Conservation (phyloP, 495 filamentous ascomycete species). For the Podospora appendiculata region DNA sequence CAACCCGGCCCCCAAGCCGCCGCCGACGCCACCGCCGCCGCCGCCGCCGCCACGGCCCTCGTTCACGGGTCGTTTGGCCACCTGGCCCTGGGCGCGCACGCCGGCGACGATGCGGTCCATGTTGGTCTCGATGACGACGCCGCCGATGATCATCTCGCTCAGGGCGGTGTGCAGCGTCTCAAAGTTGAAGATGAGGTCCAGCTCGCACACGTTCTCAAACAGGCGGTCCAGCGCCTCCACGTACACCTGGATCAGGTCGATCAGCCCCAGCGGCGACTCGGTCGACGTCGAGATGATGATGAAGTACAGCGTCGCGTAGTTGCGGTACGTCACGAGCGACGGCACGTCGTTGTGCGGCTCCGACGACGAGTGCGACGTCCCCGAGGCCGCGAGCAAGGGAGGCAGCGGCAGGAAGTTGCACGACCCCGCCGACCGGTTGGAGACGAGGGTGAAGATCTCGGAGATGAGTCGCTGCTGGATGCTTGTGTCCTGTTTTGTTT, state of each 20-base stretch:
- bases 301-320: conserved; percentile 97
- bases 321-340: conserved; percentile 93
- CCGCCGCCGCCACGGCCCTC: conserved; percentile 32
- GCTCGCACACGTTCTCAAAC: conserved; percentile 97
- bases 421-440: conserved; percentile 74
- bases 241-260: conserved; percentile 96
- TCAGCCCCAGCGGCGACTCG: conserved; percentile 88
- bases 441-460: conserved; percentile 96
- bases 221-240: conserved; percentile 90
- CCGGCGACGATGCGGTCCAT: conserved; percentile 80
- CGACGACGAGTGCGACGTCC: conserved; percentile 50
- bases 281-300: conserved; percentile 97
- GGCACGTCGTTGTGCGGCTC: conserved; percentile 75
- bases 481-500: conserved; percentile 63
- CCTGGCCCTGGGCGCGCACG: conserved; percentile 68
- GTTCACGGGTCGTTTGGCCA: conserved; percentile 63
- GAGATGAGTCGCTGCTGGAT: conserved; percentile 94
- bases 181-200: conserved; percentile 98
- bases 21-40: conserved; percentile 14
- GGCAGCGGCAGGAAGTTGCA: conserved; percentile 89
- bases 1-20: conserved; percentile 34
- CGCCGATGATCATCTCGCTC: conserved; percentile 92
- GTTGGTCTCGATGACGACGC: conserved; percentile 90
- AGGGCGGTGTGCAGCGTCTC: conserved; percentile 90
- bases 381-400: conserved; percentile 42